A percentile compares a stretch with the other conserved stretches of the same genome.
Conservation (phyloP, 192 early-diverging fungal species). For the Allomyces macrogynus region DNA sequence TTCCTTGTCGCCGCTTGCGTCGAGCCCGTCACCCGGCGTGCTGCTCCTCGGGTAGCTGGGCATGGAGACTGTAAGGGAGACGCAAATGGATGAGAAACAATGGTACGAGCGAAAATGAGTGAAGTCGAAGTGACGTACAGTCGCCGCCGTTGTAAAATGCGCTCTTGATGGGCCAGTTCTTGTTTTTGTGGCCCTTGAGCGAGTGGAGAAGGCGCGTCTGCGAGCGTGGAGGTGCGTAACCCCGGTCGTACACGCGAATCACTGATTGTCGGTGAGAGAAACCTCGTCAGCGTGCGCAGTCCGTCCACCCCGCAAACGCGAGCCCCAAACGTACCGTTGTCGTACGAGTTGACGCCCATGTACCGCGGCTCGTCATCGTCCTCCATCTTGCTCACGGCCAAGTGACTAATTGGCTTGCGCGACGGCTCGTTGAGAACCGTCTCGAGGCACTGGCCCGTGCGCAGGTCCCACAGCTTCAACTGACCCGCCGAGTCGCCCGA, state of each 20-base stretch:
- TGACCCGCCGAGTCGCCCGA: constrained; percentile 68
- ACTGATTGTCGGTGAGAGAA: constrained; percentile 19
- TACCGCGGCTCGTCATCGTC: constrained; percentile 41
- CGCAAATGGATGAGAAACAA: no score
- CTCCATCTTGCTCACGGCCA: constrained; percentile 18
- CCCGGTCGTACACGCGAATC: constrained; percentile 77
- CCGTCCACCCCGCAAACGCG: no score
- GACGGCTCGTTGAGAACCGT: constrained; percentile 13
- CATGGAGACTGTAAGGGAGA: not conserved
- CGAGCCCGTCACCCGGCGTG: not conserved
- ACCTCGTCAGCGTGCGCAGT: no score
- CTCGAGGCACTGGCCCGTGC: constrained; percentile 30
- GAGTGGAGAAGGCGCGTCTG: constrained; percentile 48
- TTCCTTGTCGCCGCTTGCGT: not conserved
- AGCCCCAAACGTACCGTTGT: constrained; percentile 47
- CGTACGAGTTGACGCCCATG: constrained; percentile 80
- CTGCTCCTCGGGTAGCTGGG: not conserved
- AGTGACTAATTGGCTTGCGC: constrained; percentile 18
- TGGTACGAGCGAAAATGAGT: no score
- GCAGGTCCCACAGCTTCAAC: constrained; percentile 82
- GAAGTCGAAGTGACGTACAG: constrained; percentile 19
- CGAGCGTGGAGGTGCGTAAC: constrained; percentile 52
- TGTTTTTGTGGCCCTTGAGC: constrained; percentile 78
- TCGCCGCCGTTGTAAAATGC: constrained; percentile 55
- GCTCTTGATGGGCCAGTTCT: constrained; percentile 87